Percentiles rank a stretch among this genome's conserved stretches.
phyloP scores from a whole-genome alignment of 1,284 basidiomycete species.

The Heterobasidion parviporum region DNA sequence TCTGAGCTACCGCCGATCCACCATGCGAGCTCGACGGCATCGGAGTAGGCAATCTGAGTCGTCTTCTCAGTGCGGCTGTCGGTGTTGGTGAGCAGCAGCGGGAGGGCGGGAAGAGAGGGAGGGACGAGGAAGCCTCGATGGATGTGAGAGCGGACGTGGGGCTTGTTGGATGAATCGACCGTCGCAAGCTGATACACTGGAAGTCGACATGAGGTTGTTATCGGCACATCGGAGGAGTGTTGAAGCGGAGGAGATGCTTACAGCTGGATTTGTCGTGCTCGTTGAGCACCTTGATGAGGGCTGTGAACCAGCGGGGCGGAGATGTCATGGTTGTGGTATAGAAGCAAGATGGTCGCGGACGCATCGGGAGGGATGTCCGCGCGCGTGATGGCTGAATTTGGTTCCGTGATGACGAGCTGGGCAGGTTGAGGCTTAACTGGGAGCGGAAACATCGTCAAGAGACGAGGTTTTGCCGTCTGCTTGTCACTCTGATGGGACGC shows the following conservation, averaged over 20 bases:
- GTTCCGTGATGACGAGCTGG: background rate
- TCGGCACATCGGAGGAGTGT: background rate
- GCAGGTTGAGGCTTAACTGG: background rate
- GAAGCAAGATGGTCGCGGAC: background rate
- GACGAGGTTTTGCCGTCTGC: background rate
- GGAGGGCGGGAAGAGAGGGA: slow-evolving; percentile 31
- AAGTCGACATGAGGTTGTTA: background rate
- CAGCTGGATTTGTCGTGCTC: slow-evolving; percentile 35
- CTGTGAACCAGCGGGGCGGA: slow-evolving; percentile 40
- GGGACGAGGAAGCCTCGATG: slow-evolving; percentile 46
- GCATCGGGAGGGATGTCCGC: background rate
- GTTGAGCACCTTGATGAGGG: slow-evolving; percentile 34
- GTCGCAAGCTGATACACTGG: slow-evolving; percentile 57
- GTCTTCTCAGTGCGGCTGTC: slow-evolving; percentile 50
- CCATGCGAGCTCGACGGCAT: slow-evolving; percentile 44
- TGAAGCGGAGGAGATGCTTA: slow-evolving; percentile 15
- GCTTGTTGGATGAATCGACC: slow-evolving; percentile 31
- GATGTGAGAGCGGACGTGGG: slow-evolving; percentile 52
- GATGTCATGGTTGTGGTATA: background rate
- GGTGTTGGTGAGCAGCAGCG: slow-evolving; percentile 53
- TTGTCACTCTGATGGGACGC: background rate
- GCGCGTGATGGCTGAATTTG: background rate
- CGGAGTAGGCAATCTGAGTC: slow-evolving; percentile 34
- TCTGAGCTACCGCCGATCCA: slow-evolving; percentile 47
- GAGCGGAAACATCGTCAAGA: background rate